Conservation (phyloP, 805 yeast genomes). For the Metschnikowia anglica region DNA sequence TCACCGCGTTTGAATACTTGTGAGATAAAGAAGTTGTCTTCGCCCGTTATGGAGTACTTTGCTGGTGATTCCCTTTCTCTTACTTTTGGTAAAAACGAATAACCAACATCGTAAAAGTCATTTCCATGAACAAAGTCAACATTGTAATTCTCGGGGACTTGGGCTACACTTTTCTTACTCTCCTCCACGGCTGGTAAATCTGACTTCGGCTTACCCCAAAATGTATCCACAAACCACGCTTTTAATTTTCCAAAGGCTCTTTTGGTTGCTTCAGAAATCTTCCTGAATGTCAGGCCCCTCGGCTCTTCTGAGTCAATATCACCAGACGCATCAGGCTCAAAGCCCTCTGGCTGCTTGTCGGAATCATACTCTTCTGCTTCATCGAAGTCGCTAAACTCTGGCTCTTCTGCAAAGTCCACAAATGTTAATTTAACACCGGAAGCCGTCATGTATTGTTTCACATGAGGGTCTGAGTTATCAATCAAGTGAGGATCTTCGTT, state of each 20-base stretch:
- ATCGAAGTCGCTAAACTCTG: neutral
- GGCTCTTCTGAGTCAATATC: neutral
- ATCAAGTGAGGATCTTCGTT: neutral
- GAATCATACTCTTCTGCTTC: neutral
- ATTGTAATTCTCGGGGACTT: neutral
- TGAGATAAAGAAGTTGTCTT: conserved; percentile 5
- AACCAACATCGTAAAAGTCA: conserved; percentile 3
- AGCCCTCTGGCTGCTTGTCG: neutral
- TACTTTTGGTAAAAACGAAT: neutral
- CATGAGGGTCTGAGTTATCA: neutral
- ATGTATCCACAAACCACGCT: conserved; percentile 1
- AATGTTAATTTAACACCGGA: conserved; percentile 5
- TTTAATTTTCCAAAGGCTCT: neutral
- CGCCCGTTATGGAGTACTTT: neutral
- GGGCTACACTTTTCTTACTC: neutral
- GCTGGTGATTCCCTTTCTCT: neutral
- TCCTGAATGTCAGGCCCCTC: neutral
- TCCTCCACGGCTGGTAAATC: neutral
- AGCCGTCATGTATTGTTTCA: conserved; percentile 1
- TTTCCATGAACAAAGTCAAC: neutral
- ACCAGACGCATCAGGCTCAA: neutral
- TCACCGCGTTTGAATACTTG: conserved; percentile 1
- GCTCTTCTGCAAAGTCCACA: neutral
- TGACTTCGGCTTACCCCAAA: neutral
- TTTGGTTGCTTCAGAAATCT: neutral